These are phyloP conservation scores for Mucor sp. DNA, from an alignment of 371 early-diverging fungal species.

Conservation along the genomic window DNA sequence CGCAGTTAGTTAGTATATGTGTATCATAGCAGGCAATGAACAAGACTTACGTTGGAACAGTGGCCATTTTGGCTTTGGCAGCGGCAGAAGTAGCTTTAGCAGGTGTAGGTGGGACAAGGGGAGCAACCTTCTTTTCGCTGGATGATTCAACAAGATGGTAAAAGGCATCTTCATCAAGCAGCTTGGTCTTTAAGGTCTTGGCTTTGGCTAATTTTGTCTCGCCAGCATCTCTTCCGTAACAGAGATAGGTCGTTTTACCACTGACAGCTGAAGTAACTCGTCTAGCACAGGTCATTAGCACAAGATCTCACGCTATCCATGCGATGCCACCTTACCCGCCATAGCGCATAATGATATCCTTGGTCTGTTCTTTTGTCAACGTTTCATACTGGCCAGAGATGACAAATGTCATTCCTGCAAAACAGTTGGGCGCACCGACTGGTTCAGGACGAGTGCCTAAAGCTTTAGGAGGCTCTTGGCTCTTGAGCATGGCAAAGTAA, in stretches of 20 bases:
- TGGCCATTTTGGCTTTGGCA: not conserved
- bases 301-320: not conserved
- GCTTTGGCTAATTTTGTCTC: conserved; percentile 90
- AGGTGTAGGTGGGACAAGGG: not conserved
- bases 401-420: conserved; percentile 87
- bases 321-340: conserved; percentile 66
- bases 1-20: not conserved
- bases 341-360: conserved; percentile 87
- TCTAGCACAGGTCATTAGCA: conserved; percentile 42
- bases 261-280: conserved; percentile 85
- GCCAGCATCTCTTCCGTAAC: conserved; percentile 95
- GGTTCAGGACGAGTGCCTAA: conserved; percentile 81
- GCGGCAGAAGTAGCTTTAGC: conserved; percentile 14
- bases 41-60: not conserved
- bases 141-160: conserved; percentile 73
- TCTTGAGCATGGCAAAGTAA: conserved; percentile 33
- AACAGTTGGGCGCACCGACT: conserved; percentile 77
- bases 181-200: conserved; percentile 67
- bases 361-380: conserved; percentile 75
- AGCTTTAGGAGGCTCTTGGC: conserved; percentile 60
- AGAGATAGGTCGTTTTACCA: conserved; percentile 89
- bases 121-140: conserved; percentile 20
- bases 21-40: not conserved
- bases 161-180: conserved; percentile 90
- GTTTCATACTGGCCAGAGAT: conserved; percentile 88